Base-by-base conservation (phyloP, 169 alveolate genomes). In the Ichthyophthirius multifiliis region DNA sequence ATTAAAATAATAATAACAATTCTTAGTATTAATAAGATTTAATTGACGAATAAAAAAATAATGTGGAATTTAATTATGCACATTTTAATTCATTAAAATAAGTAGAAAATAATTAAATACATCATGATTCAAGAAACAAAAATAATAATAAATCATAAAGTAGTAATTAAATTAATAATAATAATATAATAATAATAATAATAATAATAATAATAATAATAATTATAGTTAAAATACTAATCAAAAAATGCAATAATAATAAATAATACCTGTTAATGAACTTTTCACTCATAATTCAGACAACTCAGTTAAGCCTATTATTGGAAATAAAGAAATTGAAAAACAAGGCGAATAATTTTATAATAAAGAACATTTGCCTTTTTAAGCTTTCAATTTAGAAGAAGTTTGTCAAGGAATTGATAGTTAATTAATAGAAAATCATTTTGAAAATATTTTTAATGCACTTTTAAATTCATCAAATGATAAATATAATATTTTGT, bases 301-400 rank as follows among this genome's bases (percentile, higher is more conserved):
- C 76, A 89, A 90, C 41, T 76, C 92, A 30, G 96, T 95, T 13
- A 93, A 92, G 82, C 98, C 98, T 12, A 95, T 95, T 12, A 92
- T 95, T 23, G 97, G 97, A 41, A 95, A 93, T 84, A 89, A 86
- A 85, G 93, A 88, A 30, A 92, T 93, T 31, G 98, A 95, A 83
- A 94, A 93, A 62, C 71, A 73, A 18, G 77, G 73, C 18, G 93
- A 87, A 12, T 85, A 83, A 15, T 62, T 83, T n/a, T 93, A 73
- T 78, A 80, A 84, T 46, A 76, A 83, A 20, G 46, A 45, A 30
- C 16, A 43, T 1, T 80, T 95, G 27, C 87, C 93, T 27, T 95
- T 95, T 65, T 48, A 67, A 32, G 90, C 94, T 43, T 90, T 92
- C 93, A 71, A 89, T 37, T 48, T 87, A 5, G 95, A 89, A 39